Percentiles rank a stretch among this genome's conserved stretches.
Conservation (phyloP, 2,329 filamentous ascomycete species). For the Ophiostoma australiae region DNA sequence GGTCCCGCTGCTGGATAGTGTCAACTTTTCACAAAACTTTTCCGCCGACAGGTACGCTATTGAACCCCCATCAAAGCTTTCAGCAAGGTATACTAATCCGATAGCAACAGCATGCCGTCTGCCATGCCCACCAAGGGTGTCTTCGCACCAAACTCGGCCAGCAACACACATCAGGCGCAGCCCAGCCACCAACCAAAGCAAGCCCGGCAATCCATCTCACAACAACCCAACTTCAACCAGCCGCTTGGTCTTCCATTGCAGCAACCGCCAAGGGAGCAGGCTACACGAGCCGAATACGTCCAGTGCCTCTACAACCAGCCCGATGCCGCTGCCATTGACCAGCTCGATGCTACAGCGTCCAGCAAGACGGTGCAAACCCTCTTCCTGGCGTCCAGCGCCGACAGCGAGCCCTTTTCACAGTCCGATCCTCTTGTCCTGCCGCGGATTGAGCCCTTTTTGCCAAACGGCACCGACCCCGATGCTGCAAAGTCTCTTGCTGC, state of each 20-base stretch:
- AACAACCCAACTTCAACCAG: constrained; percentile 18
- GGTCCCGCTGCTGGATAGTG: constrained; percentile 46
- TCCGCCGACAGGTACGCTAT: constrained; percentile 38
- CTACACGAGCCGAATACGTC: constrained; percentile 27
- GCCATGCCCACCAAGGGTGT: constrained; percentile 18
- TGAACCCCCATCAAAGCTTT: background rate
- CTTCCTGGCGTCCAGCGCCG: constrained; percentile 55
- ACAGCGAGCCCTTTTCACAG: constrained; percentile 51
- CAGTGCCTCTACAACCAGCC: constrained; percentile 58
- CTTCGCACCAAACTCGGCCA: constrained; percentile 7
- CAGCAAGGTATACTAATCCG: background rate
- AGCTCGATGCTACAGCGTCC: constrained; percentile 52
- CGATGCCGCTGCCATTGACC: constrained; percentile 51
- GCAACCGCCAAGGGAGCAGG: constrained; percentile 27
- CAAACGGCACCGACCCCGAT: constrained; percentile 75
- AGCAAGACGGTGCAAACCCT: constrained; percentile 56
- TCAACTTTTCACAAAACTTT: constrained; percentile 46
- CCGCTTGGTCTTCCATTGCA: constrained; percentile 14
- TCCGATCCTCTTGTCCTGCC: constrained; percentile 74
- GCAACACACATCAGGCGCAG: background rate
- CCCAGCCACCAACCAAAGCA: constrained; percentile 20
- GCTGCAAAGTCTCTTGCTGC: constrained; percentile 80
- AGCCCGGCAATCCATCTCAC: constrained; percentile 15
- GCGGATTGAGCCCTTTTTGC: constrained; percentile 76
- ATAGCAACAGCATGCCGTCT: constrained; percentile 13